Evolutionary conservation across 83 land plant species (phyloP).

Genomic region (Isoetes engelmannii): DNA sequence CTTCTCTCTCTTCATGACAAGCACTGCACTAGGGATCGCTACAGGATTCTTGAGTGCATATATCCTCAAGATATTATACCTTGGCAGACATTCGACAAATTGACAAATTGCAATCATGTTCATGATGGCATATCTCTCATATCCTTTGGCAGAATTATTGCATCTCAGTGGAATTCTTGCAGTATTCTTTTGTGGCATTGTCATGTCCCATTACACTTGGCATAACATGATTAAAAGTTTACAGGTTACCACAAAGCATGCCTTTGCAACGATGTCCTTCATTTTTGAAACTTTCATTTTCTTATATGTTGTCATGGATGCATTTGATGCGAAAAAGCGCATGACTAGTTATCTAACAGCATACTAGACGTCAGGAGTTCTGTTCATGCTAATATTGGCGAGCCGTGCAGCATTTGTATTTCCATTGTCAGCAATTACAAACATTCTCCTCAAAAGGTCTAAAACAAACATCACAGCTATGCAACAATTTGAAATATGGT

Average conservation of each 20-base stretch:
- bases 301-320: slow-evolving; percentile 96
- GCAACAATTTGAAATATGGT: slow-evolving; percentile 30
- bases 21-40: not conserved
- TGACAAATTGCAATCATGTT: slow-evolving; percentile 86
- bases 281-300: slow-evolving; percentile 80
- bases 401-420: slow-evolving; percentile 90
- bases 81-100: slow-evolving; percentile 93
- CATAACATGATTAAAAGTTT: slow-evolving; percentile 91
- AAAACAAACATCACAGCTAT: slow-evolving; percentile 38
- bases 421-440: slow-evolving; percentile 63
- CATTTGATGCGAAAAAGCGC: slow-evolving; percentile 90
- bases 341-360: slow-evolving; percentile 17
- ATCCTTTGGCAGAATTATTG: slow-evolving; percentile 69
- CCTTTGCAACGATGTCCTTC: slow-evolving; percentile 83
- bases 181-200: slow-evolving; percentile 96
- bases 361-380: slow-evolving; percentile 14
- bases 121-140: slow-evolving; percentile 84
- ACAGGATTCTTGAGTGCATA: slow-evolving; percentile 76
- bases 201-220: slow-evolving; percentile 99
- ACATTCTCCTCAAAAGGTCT: slow-evolving; percentile 37
- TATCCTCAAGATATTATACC: slow-evolving; percentile 59
- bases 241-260: slow-evolving; percentile 79
- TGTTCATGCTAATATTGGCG: slow-evolving; percentile 31
- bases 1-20: not conserved
- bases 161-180: slow-evolving; percentile 88